Percentiles rank a stretch among this genome's conserved stretches.
These are phyloP conservation scores for Auricularia sp. DNA, from an alignment of 768 basidiomycete genomes.

Conservation along the genomic window DNA sequence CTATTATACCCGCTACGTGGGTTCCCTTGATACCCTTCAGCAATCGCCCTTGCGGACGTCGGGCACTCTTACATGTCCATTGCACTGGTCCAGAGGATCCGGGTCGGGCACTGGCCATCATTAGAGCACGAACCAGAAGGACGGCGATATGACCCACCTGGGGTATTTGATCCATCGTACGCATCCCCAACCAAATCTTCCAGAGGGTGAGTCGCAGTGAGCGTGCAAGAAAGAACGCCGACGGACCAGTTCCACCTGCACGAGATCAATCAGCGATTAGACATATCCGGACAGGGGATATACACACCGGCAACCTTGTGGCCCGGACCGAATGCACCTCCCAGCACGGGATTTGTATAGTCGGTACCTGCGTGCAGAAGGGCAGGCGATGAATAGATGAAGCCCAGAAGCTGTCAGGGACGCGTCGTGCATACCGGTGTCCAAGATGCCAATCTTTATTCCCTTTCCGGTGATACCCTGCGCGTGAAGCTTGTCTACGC, in stretches of 20 bases:
- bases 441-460: slow-evolving; percentile 49
- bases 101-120: slow-evolving; percentile 34
- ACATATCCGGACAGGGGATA: not conserved
- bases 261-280: not conserved
- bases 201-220: not conserved
- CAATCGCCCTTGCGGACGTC: not conserved
- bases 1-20: slow-evolving; percentile 40
- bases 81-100: slow-evolving; percentile 46
- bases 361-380: slow-evolving; percentile 38
- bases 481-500: slow-evolving; percentile 57
- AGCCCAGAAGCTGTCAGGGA: not conserved
- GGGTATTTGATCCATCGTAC: slow-evolving; percentile 29
- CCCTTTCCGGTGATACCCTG: slow-evolving; percentile 52
- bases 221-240: not conserved
- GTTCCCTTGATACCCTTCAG: slow-evolving; percentile 31
- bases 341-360: slow-evolving; percentile 46
- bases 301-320: slow-evolving; percentile 41
- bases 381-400: too few species aligned
- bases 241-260: slow-evolving; percentile 1
- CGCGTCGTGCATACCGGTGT: not conserved
- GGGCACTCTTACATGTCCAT: slow-evolving; percentile 18
- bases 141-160: not conserved
- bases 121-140: too few species aligned
- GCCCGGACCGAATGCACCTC: slow-evolving; percentile 46
- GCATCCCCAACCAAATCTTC: slow-evolving; percentile 48